Evolutionary conservation across 2,329 filamentous ascomycete species (phyloP).

Genomic region (Cadophora luteo-olivacea): DNA sequence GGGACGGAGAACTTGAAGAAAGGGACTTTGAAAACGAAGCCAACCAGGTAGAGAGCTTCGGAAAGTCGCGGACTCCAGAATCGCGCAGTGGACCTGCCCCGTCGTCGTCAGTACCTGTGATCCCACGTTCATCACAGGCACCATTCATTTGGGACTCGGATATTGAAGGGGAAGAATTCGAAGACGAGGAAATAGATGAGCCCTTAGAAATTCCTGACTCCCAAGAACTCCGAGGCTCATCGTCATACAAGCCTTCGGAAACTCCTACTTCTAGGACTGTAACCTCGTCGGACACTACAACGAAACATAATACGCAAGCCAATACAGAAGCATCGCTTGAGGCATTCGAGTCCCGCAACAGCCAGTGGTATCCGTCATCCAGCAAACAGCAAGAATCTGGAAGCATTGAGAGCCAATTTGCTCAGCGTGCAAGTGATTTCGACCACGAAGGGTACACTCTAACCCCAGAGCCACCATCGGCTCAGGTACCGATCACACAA

Average conservation of each 20-base stretch:
- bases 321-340: conserved; percentile 8
- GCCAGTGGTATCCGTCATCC: neutral
- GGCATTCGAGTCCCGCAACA: conserved; percentile 14
- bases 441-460: conserved; percentile 5
- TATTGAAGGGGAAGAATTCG: neutral
- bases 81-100: neutral
- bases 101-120: neutral
- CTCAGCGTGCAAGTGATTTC: conserved; percentile 9
- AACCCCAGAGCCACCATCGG: neutral
- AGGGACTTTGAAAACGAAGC: neutral
- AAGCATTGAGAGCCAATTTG: conserved; percentile 15
- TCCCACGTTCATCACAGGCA: neutral
- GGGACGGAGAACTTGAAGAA: conserved; percentile 35
- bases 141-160: conserved; percentile 6
- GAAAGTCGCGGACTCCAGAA: neutral
- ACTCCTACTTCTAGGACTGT: conserved; percentile 18
- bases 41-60: neutral
- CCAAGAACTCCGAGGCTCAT: conserved; percentile 31
- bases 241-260: conserved; percentile 25
- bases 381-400: conserved; percentile 4
- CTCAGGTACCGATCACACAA: neutral
- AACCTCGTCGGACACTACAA: neutral
- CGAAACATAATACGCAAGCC: conserved; percentile 2
- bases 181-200: neutral
- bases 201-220: conserved; percentile 32